phyloP scores from a whole-genome alignment of 2,329 filamentous ascomycete species.

The Talaromyces islandicus region DNA sequence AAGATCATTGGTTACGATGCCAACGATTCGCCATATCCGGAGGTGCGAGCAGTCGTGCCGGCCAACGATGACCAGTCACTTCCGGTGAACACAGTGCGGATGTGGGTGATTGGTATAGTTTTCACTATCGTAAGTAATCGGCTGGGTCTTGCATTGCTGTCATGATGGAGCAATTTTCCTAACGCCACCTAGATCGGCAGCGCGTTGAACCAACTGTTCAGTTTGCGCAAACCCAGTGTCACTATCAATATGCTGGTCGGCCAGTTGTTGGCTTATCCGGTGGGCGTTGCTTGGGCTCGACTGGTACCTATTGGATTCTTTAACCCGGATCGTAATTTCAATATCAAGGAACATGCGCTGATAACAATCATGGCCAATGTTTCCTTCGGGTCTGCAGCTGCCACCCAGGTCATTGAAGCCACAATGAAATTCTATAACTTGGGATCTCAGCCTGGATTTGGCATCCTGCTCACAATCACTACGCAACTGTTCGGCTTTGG shows the following conservation, averaged over 20 bases:
- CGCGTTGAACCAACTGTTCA: slow-evolving; percentile 35
- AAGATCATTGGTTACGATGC: slow-evolving; percentile 29
- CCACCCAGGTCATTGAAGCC: slow-evolving; percentile 33
- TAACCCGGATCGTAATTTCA: slow-evolving; percentile 39
- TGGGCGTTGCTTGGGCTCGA: slow-evolving; percentile 35
- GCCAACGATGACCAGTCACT: slow-evolving; percentile 26
- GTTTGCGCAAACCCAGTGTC: slow-evolving; percentile 32
- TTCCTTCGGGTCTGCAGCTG: slow-evolving; percentile 40
- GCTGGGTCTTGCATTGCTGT: not conserved
- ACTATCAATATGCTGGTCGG: slow-evolving; percentile 34
- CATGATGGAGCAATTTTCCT: not conserved
- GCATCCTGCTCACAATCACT: slow-evolving; percentile 55
- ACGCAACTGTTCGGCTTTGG: slow-evolving; percentile 61
- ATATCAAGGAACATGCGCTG: slow-evolving; percentile 37
- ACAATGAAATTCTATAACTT: slow-evolving; percentile 50
- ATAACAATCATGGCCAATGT: slow-evolving; percentile 44
- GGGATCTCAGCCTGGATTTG: slow-evolving; percentile 53
- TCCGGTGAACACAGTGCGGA: slow-evolving; percentile 29
- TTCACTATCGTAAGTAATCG: slow-evolving; percentile 28
- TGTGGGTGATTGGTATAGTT: slow-evolving; percentile 33
- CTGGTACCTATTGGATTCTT: slow-evolving; percentile 34
- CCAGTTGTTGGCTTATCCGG: slow-evolving; percentile 41
- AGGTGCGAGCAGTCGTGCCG: slow-evolving; percentile 31
- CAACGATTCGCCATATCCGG: slow-evolving; percentile 32
- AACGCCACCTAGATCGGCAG: slow-evolving; percentile 23